Percentiles rank a stretch among this genome's conserved stretches.
Conservation (phyloP, 2,329 filamentous ascomycete species). For the Sclerotinia sclerotiorum region DNA sequence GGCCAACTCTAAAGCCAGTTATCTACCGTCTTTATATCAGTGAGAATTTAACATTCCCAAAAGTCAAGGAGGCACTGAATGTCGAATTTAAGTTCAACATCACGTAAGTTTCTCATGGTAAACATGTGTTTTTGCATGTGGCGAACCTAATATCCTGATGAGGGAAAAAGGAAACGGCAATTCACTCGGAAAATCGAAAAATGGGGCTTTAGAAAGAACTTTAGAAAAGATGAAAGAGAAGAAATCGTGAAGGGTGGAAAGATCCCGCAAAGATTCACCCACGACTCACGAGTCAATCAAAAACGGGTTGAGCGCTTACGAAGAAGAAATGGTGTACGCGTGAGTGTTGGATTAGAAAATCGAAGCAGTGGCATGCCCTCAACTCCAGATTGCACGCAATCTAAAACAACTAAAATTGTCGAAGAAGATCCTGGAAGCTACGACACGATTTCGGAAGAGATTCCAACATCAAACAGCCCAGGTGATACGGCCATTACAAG, state of each 20-base stretch:
- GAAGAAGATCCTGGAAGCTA: neutral
- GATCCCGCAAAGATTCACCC: neutral
- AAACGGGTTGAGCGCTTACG: neutral
- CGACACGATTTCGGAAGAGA: neutral
- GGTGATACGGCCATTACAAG: too few species aligned
- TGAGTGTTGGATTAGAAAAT: neutral
- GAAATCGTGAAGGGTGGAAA: neutral
- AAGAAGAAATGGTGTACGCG: neutral
- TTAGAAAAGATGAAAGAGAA: neutral
- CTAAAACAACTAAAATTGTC: neutral
- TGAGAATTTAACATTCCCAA: neutral
- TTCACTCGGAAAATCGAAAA: neutral
- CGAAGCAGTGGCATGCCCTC: too few species aligned
- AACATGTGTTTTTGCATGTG: too few species aligned
- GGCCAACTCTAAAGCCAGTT: neutral
- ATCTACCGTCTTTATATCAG: neutral
- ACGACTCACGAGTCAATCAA: neutral
- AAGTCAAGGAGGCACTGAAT: neutral
- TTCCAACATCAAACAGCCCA: neutral
- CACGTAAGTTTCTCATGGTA: neutral
- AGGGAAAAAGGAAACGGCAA: neutral
- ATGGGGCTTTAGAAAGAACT: slow-evolving; percentile 10
- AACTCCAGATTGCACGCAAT: too few species aligned
- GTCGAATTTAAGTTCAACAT: neutral
- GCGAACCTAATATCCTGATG: neutral